Percentiles rank a stretch among this genome's conserved stretches.
Evolutionary conservation across 352 stramenopile species (phyloP).

Genomic region (Pythium biforme): DNA sequence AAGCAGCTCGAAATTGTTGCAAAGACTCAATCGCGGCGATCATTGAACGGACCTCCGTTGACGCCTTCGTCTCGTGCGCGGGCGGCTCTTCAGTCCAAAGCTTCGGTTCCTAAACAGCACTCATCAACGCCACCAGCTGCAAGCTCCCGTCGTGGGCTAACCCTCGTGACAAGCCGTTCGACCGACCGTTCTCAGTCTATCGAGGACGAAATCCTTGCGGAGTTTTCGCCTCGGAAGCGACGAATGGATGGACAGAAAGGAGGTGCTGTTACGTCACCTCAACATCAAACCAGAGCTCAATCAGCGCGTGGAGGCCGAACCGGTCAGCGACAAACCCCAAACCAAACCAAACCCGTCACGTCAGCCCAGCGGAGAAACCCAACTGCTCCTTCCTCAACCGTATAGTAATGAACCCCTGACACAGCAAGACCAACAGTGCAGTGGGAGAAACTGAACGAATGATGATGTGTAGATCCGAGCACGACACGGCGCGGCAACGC

Average conservation of each 20-base stretch:
- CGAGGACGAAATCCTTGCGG: conserved; percentile 37
- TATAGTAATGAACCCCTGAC: conserved; percentile 19
- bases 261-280: neutral
- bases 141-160: neutral
- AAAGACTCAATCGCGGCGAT: conserved; percentile 4
- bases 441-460: conserved; percentile 13
- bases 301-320: neutral
- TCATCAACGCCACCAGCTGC: neutral
- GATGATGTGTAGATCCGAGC: neutral
- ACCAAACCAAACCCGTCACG: neutral
- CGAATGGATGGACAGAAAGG: neutral
- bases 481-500: neutral
- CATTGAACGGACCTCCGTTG: neutral
- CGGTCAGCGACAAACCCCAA: neutral
- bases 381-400: conserved; percentile 9
- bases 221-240: conserved; percentile 18
- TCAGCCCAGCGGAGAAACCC: neutral
- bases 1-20: conserved; percentile 32
- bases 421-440: neutral
- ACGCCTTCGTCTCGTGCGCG: neutral
- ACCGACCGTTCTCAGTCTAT: conserved; percentile 20
- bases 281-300: neutral
- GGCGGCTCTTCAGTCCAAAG: neutral
- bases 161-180: neutral
- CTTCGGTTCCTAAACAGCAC: neutral